Base-by-base conservation (phyloP, 805 yeast species). In the Hanseniaspora nectarophila region DNA sequence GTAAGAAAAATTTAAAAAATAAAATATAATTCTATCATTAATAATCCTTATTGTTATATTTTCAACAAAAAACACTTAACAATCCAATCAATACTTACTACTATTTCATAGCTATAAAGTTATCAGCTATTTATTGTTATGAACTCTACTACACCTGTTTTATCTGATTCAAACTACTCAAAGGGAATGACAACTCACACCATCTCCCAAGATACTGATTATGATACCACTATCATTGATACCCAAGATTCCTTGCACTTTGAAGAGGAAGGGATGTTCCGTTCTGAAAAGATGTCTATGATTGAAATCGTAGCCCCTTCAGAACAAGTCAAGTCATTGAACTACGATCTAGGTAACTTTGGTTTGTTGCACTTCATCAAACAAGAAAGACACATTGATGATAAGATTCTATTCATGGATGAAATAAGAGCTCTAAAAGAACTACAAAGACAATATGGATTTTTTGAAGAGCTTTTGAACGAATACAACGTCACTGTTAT, bases 211-310 rank as follows among this genome's bases (percentile, higher is more conserved):
- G 37, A 40, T 7, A 24, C 28, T 20, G 49, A 35, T 15, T 35
- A 32, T 23, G 34, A 49, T 18, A 34, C 43, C 5, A 24, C 37
- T 8, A 23, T 16, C 3, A 2, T 24, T 16, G 44, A 43, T 8
- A 4, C 12, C n/a, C 16, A 42, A 13, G 46, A 49, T 13, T 39
- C 42, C 1, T 16, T 7, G 12, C 21, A 26, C 5, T 42, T 49
- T 42, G 60, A 61, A 47, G 63, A 66, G 38, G 70, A 67, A 54
- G 70, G 69, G 29, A 63, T 67, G 51, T 67, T 67, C 61, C 67
- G 96, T 74, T 89, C 97, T 54, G 97, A 97, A 82, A 95, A 85
- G 62, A 94, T 92, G 97, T 79, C 95, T 45, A 76, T 89, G 60
- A 84, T 90, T 50, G 96, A 92, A 71, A 73, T 92, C 59, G 90